phyloP scores from a whole-genome alignment of 2,329 filamentous ascomycete genomes.

The Arthrinium phaeospermum region DNA sequence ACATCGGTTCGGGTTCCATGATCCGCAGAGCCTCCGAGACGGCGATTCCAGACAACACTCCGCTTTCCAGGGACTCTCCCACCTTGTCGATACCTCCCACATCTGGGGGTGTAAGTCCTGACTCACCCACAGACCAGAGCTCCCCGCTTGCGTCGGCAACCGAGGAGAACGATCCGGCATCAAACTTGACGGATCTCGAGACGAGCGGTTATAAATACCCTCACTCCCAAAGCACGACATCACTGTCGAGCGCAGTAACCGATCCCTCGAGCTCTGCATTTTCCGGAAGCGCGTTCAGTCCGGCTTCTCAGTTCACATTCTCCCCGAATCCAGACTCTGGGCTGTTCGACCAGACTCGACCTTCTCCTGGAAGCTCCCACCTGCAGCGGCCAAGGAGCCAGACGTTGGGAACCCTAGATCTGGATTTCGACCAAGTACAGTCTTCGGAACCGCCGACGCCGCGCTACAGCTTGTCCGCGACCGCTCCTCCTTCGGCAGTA shows the following conservation, averaged over 20 bases:
- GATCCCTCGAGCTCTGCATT: constrained; percentile 70
- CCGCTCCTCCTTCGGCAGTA: constrained; percentile 57
- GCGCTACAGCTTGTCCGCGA: constrained; percentile 53
- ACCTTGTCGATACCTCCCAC: constrained; percentile 64
- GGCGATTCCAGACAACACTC: constrained; percentile 73
- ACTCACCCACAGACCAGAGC: constrained; percentile 69
- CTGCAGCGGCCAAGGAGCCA: constrained; percentile 83
- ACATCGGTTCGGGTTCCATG: constrained; percentile 54
- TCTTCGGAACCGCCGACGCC: constrained; percentile 54
- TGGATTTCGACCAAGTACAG: constrained; percentile 59
- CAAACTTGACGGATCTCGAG: constrained; percentile 65
- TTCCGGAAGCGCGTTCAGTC: constrained; percentile 74
- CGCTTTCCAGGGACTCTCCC: constrained; percentile 60
- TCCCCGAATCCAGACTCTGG: constrained; percentile 75
- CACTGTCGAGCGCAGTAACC: constrained; percentile 70
- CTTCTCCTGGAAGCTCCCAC: constrained; percentile 50
- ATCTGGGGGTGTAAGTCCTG: constrained; percentile 66
- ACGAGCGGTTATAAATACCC: constrained; percentile 60
- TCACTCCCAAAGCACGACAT: constrained; percentile 71
- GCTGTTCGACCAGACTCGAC: constrained; percentile 60
- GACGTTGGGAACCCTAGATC: constrained; percentile 77
- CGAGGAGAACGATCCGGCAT: constrained; percentile 68
- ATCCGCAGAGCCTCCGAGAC: constrained; percentile 66
- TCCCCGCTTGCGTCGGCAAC: constrained; percentile 75
- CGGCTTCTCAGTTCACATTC: constrained; percentile 75